A percentile compares a stretch with the other conserved stretches of the same genome.
phyloP scores from a whole-genome alignment of 176 grass and related monocot species.

The Typha latifolia region DNA sequence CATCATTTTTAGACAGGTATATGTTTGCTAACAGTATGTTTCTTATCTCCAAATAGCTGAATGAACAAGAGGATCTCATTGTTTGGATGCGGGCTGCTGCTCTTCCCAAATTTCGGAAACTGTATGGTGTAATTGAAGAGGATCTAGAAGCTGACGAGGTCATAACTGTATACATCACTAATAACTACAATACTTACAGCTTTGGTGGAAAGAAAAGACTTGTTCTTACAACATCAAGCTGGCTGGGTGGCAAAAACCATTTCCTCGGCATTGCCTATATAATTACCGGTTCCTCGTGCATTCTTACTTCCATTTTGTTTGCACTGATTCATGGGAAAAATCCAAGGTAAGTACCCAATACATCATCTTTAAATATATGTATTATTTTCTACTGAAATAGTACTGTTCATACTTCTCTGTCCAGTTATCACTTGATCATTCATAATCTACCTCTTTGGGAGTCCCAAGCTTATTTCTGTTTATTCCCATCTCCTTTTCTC shows the following conservation, averaged over 20 bases:
- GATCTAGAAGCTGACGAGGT: slow-evolving; percentile 48
- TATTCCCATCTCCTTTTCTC: not conserved
- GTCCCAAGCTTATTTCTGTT: not conserved
- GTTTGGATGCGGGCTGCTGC: slow-evolving; percentile 90
- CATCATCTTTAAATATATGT: not conserved
- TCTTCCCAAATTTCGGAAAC: slow-evolving; percentile 79
- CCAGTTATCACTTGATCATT: not conserved
- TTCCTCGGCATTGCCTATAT: slow-evolving; percentile 86
- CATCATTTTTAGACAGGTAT: no score
- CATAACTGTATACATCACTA: slow-evolving; percentile 48
- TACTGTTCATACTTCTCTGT: not conserved
- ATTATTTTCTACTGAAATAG: not conserved
- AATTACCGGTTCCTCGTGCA: slow-evolving; percentile 42
- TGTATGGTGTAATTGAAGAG: slow-evolving; percentile 79
- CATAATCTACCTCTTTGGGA: not conserved
- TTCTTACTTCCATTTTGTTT: slow-evolving; percentile 73
- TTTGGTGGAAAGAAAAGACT: slow-evolving; percentile 79
- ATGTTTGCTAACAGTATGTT: not conserved
- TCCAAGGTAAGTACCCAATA: slow-evolving; percentile 54
- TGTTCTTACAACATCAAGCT: slow-evolving; percentile 61
- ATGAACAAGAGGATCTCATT: slow-evolving; percentile 85
- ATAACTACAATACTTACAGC: slow-evolving; percentile 90
- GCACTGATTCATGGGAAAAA: slow-evolving; percentile 73
- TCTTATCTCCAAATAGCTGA: slow-evolving; percentile 41
- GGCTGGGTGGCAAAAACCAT: slow-evolving; percentile 85